Percentiles rank a stretch among this genome's conserved stretches.
These are phyloP conservation scores for Diddensiella caesifluorescens DNA, from an alignment of 805 yeast genomes.

Conservation along the genomic window DNA sequence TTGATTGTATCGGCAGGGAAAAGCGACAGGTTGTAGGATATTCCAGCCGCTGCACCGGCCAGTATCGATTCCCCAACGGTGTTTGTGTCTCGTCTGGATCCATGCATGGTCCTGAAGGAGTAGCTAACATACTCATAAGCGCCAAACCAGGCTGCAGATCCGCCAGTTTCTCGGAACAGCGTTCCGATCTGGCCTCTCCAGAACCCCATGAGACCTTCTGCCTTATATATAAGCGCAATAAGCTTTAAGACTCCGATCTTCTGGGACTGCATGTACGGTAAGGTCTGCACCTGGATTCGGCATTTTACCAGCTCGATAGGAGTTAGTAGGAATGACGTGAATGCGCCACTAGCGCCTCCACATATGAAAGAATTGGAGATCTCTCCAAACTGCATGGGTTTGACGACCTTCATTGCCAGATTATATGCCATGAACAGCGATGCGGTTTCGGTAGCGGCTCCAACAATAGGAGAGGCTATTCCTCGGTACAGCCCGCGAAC, in stretches of 20 bases:
- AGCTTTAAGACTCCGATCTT: slow-evolving; percentile 31
- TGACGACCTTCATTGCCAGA: slow-evolving; percentile 9
- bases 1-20: slow-evolving; percentile 92
- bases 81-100: slow-evolving; percentile 11
- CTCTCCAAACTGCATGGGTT: background rate
- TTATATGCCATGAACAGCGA: slow-evolving; percentile 53
- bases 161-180: slow-evolving; percentile 74
- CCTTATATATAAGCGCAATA: slow-evolving; percentile 38
- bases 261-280: slow-evolving; percentile 18
- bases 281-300: slow-evolving; percentile 65
- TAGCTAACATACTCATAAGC: slow-evolving; percentile 58
- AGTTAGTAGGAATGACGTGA: slow-evolving; percentile 77
- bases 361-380: slow-evolving; percentile 44
- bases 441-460: slow-evolving; percentile 88
- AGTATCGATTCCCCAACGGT: slow-evolving; percentile 50
- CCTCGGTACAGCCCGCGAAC: slow-evolving; percentile 74
- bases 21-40: slow-evolving; percentile 69
- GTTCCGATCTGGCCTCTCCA: slow-evolving; percentile 90
- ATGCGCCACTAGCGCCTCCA: slow-evolving; percentile 80
- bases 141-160: slow-evolving; percentile 93
- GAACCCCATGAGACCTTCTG: slow-evolving; percentile 62
- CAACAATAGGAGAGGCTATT: slow-evolving; percentile 71
- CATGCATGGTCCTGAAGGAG: slow-evolving; percentile 13
- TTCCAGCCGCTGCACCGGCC: slow-evolving; percentile 86
- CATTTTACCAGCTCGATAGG: slow-evolving; percentile 93